These are phyloP conservation scores for Zizania latifolia DNA, from an alignment of 176 grass and related monocot species.

Conservation along the genomic window DNA sequence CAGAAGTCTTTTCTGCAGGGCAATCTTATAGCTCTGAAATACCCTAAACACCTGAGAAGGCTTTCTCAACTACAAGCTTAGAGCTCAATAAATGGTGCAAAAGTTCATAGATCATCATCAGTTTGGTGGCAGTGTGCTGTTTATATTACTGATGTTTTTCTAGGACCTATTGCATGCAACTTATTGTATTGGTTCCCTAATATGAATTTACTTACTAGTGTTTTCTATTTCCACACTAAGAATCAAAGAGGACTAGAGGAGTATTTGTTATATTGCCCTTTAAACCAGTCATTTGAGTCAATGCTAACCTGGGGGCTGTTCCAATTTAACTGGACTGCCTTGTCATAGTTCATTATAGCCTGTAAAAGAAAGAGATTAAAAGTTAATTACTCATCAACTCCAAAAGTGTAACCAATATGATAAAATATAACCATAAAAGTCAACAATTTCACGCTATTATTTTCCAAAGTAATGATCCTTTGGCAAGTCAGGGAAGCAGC, in stretches of 20 bases:
- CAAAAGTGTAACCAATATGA: background rate
- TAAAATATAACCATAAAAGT: background rate
- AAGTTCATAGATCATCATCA: background rate
- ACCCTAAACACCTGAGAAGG: background rate
- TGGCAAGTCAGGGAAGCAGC: no score
- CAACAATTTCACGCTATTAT: background rate
- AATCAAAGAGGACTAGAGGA: background rate
- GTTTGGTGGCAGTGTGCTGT: background rate
- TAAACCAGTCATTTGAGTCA: background rate
- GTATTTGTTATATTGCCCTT: background rate
- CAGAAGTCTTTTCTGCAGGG: no score
- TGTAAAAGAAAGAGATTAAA: conserved; percentile 9
- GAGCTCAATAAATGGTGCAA: background rate
- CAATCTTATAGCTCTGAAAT: no score
- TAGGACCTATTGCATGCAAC: background rate
- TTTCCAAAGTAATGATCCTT: background rate
- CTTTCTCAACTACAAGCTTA: background rate
- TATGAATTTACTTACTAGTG: background rate
- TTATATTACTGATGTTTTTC: background rate
- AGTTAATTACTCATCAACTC: background rate
- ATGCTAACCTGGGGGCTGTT: conserved; percentile 69
- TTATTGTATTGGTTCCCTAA: background rate
- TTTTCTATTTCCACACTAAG: background rate
- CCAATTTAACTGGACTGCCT: conserved; percentile 76
- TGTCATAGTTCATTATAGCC: conserved; percentile 79